Evolutionary conservation across 148 eudicot species (phyloP).

Genomic region (Rhododendron simsii): DNA sequence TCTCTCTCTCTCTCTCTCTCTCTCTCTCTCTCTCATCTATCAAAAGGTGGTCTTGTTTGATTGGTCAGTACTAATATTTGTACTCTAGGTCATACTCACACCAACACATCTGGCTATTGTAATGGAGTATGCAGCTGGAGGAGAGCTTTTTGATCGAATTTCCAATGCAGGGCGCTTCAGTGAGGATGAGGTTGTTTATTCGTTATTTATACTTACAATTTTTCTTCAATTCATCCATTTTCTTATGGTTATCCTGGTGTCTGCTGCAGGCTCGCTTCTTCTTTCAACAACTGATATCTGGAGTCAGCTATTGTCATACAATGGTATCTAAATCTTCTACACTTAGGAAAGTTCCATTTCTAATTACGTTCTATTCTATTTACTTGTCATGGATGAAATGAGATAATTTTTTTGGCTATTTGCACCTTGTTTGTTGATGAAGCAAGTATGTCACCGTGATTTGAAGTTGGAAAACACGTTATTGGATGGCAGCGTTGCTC

Average conservation of each 20-base stretch:
- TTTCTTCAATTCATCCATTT: not conserved
- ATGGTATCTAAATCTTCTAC: constrained; percentile 44
- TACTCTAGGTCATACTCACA: constrained; percentile 57
- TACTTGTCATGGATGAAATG: not conserved
- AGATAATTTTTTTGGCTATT: not conserved
- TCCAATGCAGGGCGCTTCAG: constrained; percentile 56
- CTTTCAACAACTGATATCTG: constrained; percentile 86
- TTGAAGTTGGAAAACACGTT: constrained; percentile 57
- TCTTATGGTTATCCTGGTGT: constrained; percentile 7
- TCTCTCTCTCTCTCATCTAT: not conserved
- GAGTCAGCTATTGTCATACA: constrained; percentile 77
- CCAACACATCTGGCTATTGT: constrained; percentile 88
- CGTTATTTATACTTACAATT: not conserved
- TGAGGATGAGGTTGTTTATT: constrained; percentile 70
- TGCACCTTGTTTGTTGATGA: constrained; percentile 14
- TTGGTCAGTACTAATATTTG: not conserved
- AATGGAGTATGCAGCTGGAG: constrained; percentile 95
- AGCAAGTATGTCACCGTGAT: constrained; percentile 72
- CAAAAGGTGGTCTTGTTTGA: not conserved
- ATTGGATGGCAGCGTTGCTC: constrained; percentile 55
- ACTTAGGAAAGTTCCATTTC: not conserved
- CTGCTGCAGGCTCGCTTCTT: constrained; percentile 69
- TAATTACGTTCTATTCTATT: not conserved
- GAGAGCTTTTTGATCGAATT: constrained; percentile 77
- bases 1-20: not conserved